A percentile compares a stretch with the other conserved stretches of the same genome.
phyloP scores from a whole-genome alignment of 2,329 filamentous ascomycete species.

The Fusarium anthophilum region DNA sequence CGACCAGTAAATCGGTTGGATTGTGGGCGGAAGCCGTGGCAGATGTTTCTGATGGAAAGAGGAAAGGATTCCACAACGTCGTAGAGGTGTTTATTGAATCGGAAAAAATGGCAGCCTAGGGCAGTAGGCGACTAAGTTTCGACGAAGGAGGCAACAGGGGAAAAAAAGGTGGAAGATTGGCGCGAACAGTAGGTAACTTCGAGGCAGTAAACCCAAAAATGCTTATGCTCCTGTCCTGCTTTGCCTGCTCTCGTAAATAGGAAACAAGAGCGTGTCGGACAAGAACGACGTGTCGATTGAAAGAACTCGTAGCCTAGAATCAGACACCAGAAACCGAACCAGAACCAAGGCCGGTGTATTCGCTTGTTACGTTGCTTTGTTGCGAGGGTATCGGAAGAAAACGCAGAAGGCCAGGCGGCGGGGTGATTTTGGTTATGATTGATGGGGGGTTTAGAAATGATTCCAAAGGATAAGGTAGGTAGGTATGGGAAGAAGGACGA shows the following conservation, averaged over 20 bases:
- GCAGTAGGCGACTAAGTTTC: conserved; percentile 25
- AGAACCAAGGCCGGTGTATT: conserved; percentile 5
- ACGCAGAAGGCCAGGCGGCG: conserved; percentile 17
- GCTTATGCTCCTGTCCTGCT: neutral
- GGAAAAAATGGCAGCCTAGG: conserved; percentile 27
- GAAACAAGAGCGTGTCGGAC: conserved; percentile 22
- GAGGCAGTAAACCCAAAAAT: conserved; percentile 29
- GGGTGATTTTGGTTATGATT: conserved; percentile 22
- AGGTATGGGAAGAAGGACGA: conserved; percentile 12
- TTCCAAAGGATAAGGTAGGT: neutral
- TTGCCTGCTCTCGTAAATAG: neutral
- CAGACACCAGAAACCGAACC: conserved; percentile 3
- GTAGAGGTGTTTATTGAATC: conserved; percentile 20
- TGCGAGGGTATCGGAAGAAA: conserved; percentile 23
- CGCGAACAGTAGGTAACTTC: conserved; percentile 20
- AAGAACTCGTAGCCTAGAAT: conserved; percentile 7
- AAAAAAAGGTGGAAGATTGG: conserved; percentile 12
- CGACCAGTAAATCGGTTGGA: conserved; percentile 14
- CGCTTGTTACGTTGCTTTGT: conserved; percentile 27
- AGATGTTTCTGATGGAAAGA: conserved; percentile 1
- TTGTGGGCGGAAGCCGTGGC: conserved; percentile 15
- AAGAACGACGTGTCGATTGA: conserved; percentile 15
- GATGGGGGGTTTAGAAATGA: conserved; percentile 2
- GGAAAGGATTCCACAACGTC: conserved; percentile 21
- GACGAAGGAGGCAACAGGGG: conserved; percentile 20